Evolutionary conservation across 768 basidiomycete species (phyloP).

Genomic region (Serendipita indica): DNA sequence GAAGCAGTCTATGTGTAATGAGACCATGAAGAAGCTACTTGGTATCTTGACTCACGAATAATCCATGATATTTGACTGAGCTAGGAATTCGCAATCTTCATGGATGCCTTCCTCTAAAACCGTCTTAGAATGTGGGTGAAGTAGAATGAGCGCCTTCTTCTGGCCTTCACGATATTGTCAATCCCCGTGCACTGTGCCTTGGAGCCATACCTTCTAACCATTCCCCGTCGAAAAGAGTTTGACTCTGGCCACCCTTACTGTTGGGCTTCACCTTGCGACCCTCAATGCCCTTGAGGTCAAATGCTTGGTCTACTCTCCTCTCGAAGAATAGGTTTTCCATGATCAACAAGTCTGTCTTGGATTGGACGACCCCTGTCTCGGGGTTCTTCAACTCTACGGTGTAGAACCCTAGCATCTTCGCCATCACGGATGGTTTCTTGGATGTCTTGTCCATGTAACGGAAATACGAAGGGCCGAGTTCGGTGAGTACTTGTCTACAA

Average conservation of each 20-base stretch:
- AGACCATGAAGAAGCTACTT: not conserved
- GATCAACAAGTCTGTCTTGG: slow-evolving; percentile 60
- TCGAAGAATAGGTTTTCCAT: slow-evolving; percentile 78
- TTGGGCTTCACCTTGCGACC: slow-evolving; percentile 51
- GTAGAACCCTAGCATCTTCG: slow-evolving; percentile 72
- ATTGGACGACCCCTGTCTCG: slow-evolving; percentile 47
- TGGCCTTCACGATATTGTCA: too few species aligned
- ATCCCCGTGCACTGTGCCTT: not conserved
- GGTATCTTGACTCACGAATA: slow-evolving; percentile 43
- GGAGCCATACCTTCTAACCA: slow-evolving; percentile 58
- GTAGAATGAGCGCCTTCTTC: slow-evolving; percentile 45
- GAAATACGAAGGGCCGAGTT: slow-evolving; percentile 66
- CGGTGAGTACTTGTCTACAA: slow-evolving; percentile 57
- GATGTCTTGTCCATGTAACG: slow-evolving; percentile 59
- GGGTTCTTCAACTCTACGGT: slow-evolving; percentile 63
- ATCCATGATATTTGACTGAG: slow-evolving; percentile 71
- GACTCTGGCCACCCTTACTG: slow-evolving; percentile 25
- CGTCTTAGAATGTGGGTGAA: slow-evolving; percentile 60
- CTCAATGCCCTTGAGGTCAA: slow-evolving; percentile 74
- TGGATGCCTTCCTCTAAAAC: slow-evolving; percentile 53
- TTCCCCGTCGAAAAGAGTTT: slow-evolving; percentile 65
- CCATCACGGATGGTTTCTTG: slow-evolving; percentile 49
- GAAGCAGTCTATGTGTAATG: slow-evolving; percentile 35
- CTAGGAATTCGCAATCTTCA: slow-evolving; percentile 58
- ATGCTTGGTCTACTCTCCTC: slow-evolving; percentile 50